Conservation (phyloP, 345 rosid genomes). For the Excoecaria agallocha region DNA sequence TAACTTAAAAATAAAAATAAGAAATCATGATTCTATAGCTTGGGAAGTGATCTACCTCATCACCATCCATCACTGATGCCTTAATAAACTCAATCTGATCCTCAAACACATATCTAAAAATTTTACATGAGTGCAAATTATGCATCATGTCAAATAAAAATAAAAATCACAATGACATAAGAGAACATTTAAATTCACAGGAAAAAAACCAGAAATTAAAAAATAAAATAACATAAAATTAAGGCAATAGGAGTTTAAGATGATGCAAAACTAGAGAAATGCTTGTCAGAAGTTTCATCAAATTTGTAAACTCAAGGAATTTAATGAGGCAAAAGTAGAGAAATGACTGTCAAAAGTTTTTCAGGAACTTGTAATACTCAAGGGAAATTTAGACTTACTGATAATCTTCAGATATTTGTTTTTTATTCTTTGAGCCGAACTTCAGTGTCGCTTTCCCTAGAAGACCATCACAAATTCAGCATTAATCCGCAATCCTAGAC, state of each 20-base stretch:
- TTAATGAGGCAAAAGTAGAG: neutral
- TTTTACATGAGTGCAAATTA: neutral
- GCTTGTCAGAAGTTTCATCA: neutral
- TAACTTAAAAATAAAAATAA: neutral
- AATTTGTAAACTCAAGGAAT: neutral
- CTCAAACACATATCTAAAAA: slow-evolving; percentile 81
- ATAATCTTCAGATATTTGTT: slow-evolving; percentile 61
- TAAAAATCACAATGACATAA: neutral
- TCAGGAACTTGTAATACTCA: neutral
- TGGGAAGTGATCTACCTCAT: slow-evolving; percentile 47
- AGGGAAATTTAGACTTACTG: slow-evolving; percentile 47
- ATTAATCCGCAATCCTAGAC: slow-evolving; percentile 10
- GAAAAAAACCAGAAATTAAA: neutral
- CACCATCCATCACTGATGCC: slow-evolving; percentile 84
- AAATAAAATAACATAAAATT: slow-evolving; percentile 5
- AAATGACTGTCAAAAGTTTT: neutral
- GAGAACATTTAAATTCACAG: neutral
- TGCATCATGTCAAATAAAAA: neutral
- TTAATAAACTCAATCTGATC: slow-evolving; percentile 90
- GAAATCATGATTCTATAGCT: neutral
- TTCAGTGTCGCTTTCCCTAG: slow-evolving; percentile 80
- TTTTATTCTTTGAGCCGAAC: slow-evolving; percentile 80
- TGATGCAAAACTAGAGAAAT: neutral
- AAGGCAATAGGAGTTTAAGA: slow-evolving; percentile 3
- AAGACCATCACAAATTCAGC: slow-evolving; percentile 31